phyloP scores from a whole-genome alignment of 257 asterid genomes.

The Eucommia ulmoides region DNA sequence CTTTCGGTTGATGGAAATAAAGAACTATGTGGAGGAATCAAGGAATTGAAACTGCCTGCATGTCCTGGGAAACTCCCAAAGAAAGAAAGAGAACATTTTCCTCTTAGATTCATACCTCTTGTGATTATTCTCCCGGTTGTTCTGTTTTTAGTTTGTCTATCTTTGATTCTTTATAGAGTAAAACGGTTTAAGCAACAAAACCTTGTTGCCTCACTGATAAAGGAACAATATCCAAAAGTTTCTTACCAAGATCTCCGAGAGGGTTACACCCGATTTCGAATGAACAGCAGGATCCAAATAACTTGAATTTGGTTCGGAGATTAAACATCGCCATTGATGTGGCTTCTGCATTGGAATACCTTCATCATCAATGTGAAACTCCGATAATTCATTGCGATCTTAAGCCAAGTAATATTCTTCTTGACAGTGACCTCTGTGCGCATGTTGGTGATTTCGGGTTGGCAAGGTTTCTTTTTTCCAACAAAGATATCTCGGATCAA shows the following conservation, averaged over 20 bases:
- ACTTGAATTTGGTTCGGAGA: not conserved
- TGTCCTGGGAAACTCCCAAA: slow-evolving; percentile 2
- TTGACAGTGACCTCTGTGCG: not conserved
- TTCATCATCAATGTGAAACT: not conserved
- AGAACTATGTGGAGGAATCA: slow-evolving; percentile 23
- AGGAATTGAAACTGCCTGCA: slow-evolving; percentile 1
- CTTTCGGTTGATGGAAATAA: slow-evolving; percentile 10
- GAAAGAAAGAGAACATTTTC: not conserved
- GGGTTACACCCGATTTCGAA: too few species aligned
- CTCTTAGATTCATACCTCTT: not conserved
- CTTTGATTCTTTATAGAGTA: not conserved
- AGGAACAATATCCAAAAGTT: not conserved
- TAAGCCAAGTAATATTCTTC: not conserved
- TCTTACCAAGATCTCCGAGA: not conserved
- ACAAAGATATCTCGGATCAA: not conserved
- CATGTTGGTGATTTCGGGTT: not conserved
- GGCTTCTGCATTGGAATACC: not conserved
- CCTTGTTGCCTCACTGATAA: not conserved
- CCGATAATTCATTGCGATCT: not conserved
- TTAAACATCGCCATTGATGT: not conserved
- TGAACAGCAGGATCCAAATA: not conserved
- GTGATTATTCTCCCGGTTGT: too few species aligned
- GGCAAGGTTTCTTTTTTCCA: not conserved
- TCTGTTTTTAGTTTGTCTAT: not conserved
- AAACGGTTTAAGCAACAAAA: not conserved